Evolutionary conservation across 108 stramenopile genomes (phyloP).

Genomic region (Fragilaria radians): DNA sequence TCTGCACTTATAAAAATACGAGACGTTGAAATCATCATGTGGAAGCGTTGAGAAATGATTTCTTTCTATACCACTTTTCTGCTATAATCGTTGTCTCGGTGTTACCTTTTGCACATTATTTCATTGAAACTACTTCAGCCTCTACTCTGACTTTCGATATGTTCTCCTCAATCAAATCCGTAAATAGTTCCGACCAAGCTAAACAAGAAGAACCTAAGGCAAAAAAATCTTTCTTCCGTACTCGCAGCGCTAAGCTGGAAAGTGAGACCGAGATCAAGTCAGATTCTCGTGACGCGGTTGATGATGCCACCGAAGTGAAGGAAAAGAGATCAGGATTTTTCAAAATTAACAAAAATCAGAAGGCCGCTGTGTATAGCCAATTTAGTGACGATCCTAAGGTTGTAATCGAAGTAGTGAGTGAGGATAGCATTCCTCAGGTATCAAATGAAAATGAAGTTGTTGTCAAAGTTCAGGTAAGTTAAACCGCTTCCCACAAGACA

Average conservation of each 20-base stretch:
- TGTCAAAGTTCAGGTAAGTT: constrained; percentile 41
- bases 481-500: too few species aligned
- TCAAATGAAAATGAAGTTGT: constrained; percentile 31
- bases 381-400: constrained; percentile 15
- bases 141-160: too few species aligned
- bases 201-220: not conserved
- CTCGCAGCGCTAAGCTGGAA: not conserved
- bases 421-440: constrained; percentile 28
- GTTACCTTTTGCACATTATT: too few species aligned
- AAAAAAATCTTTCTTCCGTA: not conserved
- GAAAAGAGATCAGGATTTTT: not conserved
- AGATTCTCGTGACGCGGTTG: not conserved
- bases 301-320: not conserved
- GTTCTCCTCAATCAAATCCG: not conserved
- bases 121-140: too few species aligned
- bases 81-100: too few species aligned
- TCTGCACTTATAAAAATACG: too few species aligned
- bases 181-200: not conserved
- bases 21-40: too few species aligned
- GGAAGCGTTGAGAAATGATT: too few species aligned
- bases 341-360: constrained; percentile 11
- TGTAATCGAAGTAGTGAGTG: constrained; percentile 1
- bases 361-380: constrained; percentile 9
- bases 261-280: not conserved
- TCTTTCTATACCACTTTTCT: too few species aligned